phyloP scores from a whole-genome alignment of 345 rosid species.

The Pugionium cornutum region DNA sequence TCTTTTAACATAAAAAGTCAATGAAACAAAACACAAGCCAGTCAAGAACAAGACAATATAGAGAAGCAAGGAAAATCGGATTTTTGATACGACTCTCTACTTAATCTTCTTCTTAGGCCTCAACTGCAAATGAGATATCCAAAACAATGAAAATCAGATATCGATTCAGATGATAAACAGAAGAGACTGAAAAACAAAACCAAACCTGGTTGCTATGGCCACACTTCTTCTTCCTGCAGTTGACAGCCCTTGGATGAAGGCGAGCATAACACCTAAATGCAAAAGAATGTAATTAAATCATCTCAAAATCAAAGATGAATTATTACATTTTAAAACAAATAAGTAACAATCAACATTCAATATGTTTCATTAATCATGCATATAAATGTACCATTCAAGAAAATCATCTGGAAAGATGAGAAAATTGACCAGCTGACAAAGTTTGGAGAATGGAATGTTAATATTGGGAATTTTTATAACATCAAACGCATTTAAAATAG shows the following conservation, averaged over 20 bases:
- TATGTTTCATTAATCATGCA: too few species aligned
- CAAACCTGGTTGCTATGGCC: constrained; percentile 97
- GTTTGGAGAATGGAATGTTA: constrained; percentile 39
- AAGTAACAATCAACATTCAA: too few species aligned
- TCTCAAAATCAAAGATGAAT: too few species aligned
- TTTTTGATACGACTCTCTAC: constrained; percentile 36
- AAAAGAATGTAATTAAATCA: too few species aligned
- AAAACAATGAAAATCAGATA: background rate
- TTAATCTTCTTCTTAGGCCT: constrained; percentile 98
- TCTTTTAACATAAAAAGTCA: constrained; percentile 28
- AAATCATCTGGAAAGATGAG: constrained; percentile 57
- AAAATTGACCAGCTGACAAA: constrained; percentile 48
- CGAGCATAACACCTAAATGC: constrained; percentile 81
- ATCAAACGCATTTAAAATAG: constrained; percentile 35
- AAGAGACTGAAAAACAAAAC: background rate
- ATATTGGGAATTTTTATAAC: constrained; percentile 50
- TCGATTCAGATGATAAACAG: background rate
- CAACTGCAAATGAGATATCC: constrained; percentile 52
- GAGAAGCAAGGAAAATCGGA: constrained; percentile 3
- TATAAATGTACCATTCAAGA: constrained; percentile 50
- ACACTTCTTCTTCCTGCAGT: constrained; percentile 98
- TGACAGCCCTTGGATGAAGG: constrained; percentile 93
- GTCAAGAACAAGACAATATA: background rate
- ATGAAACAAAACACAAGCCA: constrained; percentile 23
- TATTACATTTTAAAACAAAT: too few species aligned